Evolutionary conservation across 441 rosid genomes (phyloP), one percentile per base, ranked within the genome.

Genomic region (Viola pubescens): DNA sequence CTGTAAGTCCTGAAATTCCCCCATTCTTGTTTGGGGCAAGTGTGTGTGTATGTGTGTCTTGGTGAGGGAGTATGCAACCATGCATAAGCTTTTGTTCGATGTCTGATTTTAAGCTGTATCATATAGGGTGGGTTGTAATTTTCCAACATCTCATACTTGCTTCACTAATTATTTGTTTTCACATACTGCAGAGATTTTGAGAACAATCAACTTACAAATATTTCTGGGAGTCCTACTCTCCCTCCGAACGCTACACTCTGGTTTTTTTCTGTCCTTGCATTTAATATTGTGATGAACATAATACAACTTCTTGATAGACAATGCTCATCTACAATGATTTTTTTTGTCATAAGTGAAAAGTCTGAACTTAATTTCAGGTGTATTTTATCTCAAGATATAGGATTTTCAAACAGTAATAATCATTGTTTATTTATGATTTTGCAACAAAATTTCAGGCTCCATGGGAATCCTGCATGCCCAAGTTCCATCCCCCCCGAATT

Each of bases 171-270:
- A 54, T 14, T 57, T 54, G 46, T 62, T n/a, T 60, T 52, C 55
- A 45, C 58, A 53, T 46, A 10, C 70, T 77, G 64, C 87, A 94
- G 98, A 74, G 92, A 89, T 71, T 74, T 94, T 55, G 74, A 81
- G 82, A 84, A 94, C 81, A 94, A 94, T 71, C 51, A 2, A 16
- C 70, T 91, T 55, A 48, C 74, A 61, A 80, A 72, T 75, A 77
- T 91, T 64, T 66, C 88, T 5, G 97, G 87, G 54, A 77, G 75
- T 68, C 67, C 58, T 14, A 65, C 48, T 71, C 83, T 78, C 61
- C 98, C 97, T 69, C 79, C 67, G 57, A 91, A 91, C 75, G 87
- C 85, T 75, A 71, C 98, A 58, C 51, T 91, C 74, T 60, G 94
- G 98, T 91, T 72, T 64, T 83, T 42, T 70, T 78, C 83, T 73